Conservation (phyloP, 306 rosid genomes). For the Sophora flavescens region DNA sequence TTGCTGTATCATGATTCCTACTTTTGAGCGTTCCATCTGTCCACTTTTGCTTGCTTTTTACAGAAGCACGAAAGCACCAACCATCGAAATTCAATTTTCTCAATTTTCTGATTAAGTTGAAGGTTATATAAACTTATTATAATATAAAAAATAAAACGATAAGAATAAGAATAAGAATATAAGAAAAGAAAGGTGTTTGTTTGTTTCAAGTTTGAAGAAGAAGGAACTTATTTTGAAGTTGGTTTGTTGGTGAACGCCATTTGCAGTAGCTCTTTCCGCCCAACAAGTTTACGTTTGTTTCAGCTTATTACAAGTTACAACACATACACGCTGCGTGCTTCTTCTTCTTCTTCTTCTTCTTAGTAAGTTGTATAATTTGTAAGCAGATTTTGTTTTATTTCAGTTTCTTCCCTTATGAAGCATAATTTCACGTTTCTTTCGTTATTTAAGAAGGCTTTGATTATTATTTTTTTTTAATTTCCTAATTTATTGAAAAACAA, state of each 20-base stretch:
- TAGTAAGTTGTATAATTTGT: slow-evolving; percentile 36
- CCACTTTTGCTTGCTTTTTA: background rate
- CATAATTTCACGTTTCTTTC: background rate
- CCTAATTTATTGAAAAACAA: slow-evolving; percentile 11
- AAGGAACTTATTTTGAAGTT: slow-evolving; percentile 9
- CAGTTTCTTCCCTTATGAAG: background rate
- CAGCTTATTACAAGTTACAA: slow-evolving; percentile 35
- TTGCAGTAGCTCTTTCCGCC: slow-evolving; percentile 13
- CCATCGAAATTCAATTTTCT: background rate
- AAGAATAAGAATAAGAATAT: background rate
- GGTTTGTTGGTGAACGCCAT: background rate
- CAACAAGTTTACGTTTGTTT: slow-evolving; percentile 24
- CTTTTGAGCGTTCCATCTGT: background rate
- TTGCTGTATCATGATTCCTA: background rate
- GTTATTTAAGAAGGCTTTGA: slow-evolving; percentile 19
- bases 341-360: background rate
- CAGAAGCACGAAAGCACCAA: background rate
- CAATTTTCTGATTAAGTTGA: background rate
- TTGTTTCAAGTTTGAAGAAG: slow-evolving; percentile 28
- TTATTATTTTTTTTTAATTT: background rate
- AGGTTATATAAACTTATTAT: too few relatives aligned
- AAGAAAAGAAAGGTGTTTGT: slow-evolving; percentile 4
- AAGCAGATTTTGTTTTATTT: background rate
- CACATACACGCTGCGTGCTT: slow-evolving; percentile 17
- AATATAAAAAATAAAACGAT: background rate